Evolutionary conservation across 441 rosid genomes (phyloP).

Genomic region (Populus hybrid): DNA sequence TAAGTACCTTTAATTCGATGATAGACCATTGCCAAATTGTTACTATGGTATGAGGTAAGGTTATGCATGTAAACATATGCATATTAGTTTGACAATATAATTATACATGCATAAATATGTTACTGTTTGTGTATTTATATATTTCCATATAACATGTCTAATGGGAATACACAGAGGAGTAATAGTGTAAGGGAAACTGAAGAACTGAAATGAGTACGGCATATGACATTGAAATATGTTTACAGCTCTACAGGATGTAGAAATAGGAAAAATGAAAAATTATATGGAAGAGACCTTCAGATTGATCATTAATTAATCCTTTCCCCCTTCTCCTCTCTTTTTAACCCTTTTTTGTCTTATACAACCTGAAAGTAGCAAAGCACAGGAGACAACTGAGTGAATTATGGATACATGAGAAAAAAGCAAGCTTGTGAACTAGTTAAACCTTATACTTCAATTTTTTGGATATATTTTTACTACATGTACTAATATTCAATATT

Average conservation of each 20-base stretch:
- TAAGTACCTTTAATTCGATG: conserved; percentile 37
- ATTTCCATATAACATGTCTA: conserved; percentile 4
- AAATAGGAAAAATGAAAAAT: background rate
- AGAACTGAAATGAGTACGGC: background rate
- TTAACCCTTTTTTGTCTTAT: background rate
- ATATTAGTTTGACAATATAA: background rate
- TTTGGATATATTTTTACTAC: background rate
- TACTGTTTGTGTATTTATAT: background rate
- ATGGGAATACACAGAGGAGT: background rate
- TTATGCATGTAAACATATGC: background rate
- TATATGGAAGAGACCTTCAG: background rate
- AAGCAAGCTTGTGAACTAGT: background rate
- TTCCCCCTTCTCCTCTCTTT: background rate
- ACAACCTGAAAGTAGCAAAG: background rate
- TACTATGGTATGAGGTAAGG: background rate
- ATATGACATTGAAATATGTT: background rate
- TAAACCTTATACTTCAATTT: background rate
- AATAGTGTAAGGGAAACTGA: background rate
- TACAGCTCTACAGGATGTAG: background rate
- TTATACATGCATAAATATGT: background rate
- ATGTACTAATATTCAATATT: background rate
- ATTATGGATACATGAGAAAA: background rate
- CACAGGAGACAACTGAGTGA: background rate
- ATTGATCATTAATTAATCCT: background rate
- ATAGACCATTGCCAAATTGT: background rate